These are phyloP conservation scores for Yamadazyma nakazawae DNA, from an alignment of 805 yeast species.

Conservation along the genomic window DNA sequence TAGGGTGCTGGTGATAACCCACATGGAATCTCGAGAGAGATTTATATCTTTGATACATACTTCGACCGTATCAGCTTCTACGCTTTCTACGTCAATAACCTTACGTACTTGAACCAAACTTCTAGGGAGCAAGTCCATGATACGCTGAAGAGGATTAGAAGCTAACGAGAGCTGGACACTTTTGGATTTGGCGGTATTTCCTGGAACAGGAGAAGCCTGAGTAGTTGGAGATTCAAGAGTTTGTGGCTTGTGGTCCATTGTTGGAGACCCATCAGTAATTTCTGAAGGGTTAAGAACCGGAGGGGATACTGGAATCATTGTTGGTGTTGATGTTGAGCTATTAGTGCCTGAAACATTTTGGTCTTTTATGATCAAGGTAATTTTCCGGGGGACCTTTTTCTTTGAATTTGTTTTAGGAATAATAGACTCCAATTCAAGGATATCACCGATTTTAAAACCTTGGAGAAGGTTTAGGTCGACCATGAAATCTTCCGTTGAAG, in stretches of 20 bases:
- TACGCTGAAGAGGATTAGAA: slow-evolving; percentile 55
- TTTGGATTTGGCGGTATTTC: not conserved
- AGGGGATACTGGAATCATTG: not conserved
- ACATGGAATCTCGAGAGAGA: slow-evolving; percentile 88
- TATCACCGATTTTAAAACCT: slow-evolving; percentile 67
- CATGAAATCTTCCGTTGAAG: slow-evolving; percentile 56
- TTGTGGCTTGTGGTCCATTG: not conserved
- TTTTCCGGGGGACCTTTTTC: slow-evolving; percentile 11
- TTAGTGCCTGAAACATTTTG: slow-evolving; percentile 14
- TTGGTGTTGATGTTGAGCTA: not conserved
- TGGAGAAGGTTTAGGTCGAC: slow-evolving; percentile 59
- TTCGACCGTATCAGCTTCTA: slow-evolving; percentile 81
- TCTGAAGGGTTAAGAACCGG: not conserved
- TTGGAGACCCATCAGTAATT: not conserved
- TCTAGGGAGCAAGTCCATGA: slow-evolving; percentile 65
- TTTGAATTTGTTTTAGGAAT: slow-evolving; percentile 15
- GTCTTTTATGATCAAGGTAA: slow-evolving; percentile 16
- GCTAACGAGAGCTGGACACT: slow-evolving; percentile 48
- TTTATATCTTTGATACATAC: slow-evolving; percentile 75
- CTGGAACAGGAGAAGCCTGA: not conserved
- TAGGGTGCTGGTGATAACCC: slow-evolving; percentile 68
- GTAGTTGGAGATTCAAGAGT: not conserved
- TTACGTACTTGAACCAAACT: slow-evolving; percentile 56
- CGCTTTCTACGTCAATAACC: slow-evolving; percentile 41
- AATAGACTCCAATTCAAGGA: slow-evolving; percentile 64